Base-by-base conservation (phyloP, 2,329 filamentous ascomycete species). In the Monosporascus sp. region DNA sequence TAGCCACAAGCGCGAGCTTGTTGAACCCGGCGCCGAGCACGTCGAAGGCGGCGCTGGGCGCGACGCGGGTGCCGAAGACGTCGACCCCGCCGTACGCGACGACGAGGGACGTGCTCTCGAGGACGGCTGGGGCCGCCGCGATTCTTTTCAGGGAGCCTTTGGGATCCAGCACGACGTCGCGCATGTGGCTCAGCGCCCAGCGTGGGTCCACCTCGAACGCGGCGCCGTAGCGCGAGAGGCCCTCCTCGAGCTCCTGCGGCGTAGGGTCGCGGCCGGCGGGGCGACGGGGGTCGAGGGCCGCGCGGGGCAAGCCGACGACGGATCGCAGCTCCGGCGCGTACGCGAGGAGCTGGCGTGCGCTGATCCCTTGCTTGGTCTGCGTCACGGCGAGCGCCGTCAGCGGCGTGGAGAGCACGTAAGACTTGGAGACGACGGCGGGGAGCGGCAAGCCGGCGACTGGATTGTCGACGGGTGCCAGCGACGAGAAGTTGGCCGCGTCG, bases 11-110 rank as follows among this genome's bases (percentile, higher is more conserved):
- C 61, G 91, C 88, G 52, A 91, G 67, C 76, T 96, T 97, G 68
- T 93, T 94, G 71, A 99, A 99, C 2, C 90, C 89, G 72, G 91
- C 94, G 57, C 91, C 94, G 17, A 99, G 75, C 43, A 97, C 84
- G 72, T 99, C 94, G 70, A 99, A 99, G 17, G 88, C 82, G 62
- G 88, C 84, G 70, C 90, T 96, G 1, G 94, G 94, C n/a, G 87
- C 83, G 11, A 95, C 82, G 50, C 91, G 79, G 1, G 91, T 93
- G 15, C 89, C 91, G 60, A 95, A 99, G 2, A 97, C 75, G 68
- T 99, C 94, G 15, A 90, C 11, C 22, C 43, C 69, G 3, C 94
- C 94, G 64, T 88, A 96, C 0, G 90, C 91, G 64, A 97, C 87
- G 14, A 99, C 81, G 52, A 97, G 70, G 63, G 88, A 93, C 1